Conservation (phyloP, 2,329 filamentous ascomycete genomes). For the Claviceps monticola region DNA sequence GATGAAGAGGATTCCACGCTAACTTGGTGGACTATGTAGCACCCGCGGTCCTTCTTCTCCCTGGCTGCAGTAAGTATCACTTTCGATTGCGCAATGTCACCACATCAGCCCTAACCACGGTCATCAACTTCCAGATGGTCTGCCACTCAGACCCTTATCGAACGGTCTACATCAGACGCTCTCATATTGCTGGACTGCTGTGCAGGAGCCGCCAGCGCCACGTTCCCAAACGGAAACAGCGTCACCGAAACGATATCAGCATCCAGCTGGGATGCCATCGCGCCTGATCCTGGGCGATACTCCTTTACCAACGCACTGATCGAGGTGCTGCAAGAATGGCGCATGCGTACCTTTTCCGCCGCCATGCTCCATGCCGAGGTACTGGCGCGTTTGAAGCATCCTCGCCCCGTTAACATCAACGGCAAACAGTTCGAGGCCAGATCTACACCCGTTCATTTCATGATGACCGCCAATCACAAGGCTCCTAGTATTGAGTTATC, state of each 20-base stretch:
- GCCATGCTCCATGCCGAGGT: slow-evolving; percentile 49
- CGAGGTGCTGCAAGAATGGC: slow-evolving; percentile 45
- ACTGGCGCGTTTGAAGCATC: slow-evolving; percentile 45
- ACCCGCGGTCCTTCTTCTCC: slow-evolving; percentile 38
- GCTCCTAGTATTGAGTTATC: slow-evolving; percentile 44
- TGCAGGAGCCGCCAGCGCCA: slow-evolving; percentile 44
- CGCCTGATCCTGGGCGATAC: slow-evolving; percentile 43
- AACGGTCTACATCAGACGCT: slow-evolving; percentile 42
- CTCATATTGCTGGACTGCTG: slow-evolving; percentile 46
- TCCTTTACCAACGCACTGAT: slow-evolving; percentile 47
- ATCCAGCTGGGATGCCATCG: slow-evolving; percentile 48
- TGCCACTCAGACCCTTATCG: slow-evolving; percentile 44
- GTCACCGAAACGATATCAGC: slow-evolving; percentile 50
- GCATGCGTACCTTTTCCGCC: slow-evolving; percentile 38
- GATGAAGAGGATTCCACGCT: background rate
- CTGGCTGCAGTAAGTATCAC: slow-evolving; percentile 35
- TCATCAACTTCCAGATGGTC: slow-evolving; percentile 32
- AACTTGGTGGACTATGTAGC: slow-evolving; percentile 14
- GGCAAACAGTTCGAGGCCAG: slow-evolving; percentile 43
- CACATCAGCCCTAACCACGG: background rate
- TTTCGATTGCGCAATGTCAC: background rate
- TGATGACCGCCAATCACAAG: slow-evolving; percentile 48
- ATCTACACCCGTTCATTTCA: slow-evolving; percentile 47
- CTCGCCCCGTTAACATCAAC: slow-evolving; percentile 41
- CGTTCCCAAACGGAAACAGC: slow-evolving; percentile 42